Evolutionary conservation across 352 stramenopile species (phyloP), one percentile per base, ranked within the genome.

Genomic region (Phytopythium aichiense): DNA sequence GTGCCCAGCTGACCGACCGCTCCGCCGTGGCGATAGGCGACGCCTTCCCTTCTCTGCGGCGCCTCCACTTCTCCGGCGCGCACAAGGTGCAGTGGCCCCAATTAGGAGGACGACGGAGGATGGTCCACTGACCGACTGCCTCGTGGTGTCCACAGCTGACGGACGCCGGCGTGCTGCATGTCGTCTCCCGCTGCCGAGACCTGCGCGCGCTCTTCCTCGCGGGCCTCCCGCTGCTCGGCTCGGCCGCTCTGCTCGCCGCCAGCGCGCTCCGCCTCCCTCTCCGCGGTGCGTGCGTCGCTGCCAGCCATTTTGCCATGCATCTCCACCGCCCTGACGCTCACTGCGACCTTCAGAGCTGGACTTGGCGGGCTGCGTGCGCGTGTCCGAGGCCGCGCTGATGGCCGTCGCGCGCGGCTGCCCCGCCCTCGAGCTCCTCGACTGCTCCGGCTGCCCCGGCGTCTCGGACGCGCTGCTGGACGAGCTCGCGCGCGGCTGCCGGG

Each of bases 401-500:
- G 0, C 12, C 5, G 5, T 50, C 15, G 38, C 22, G 15, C 38
- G 40, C 25, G 55, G 38, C 25, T 60, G 22, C 20, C 23, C 18
- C 2, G 9, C n/a, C 3, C 55, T 60, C 8, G 76, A 88, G 63
- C 58, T 48, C 8, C 69, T 97, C 9, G 86, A 96, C 43, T 60
- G 95, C 30, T 97, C 87, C 1, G 92, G 83, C 56, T 97, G 88
- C 60, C 61, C 67, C 0, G 69, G 58, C 25, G 77, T 96, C 7
- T 96, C 86, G 0, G 94, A 98, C 65, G 68, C 83, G 20, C 75
- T 94, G 20, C 71, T 97, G 35, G 76, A 87, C 20, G 67, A 81
- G 4, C 67, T 98, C 4, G 79, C 81, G 0, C 76, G 88, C 37
- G 73, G 72, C 16, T 96, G 88, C 51, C 61, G 28, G 16, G 69